Conservation (phyloP, 1,284 basidiomycete genomes). For the Malassezia psittaci region DNA sequence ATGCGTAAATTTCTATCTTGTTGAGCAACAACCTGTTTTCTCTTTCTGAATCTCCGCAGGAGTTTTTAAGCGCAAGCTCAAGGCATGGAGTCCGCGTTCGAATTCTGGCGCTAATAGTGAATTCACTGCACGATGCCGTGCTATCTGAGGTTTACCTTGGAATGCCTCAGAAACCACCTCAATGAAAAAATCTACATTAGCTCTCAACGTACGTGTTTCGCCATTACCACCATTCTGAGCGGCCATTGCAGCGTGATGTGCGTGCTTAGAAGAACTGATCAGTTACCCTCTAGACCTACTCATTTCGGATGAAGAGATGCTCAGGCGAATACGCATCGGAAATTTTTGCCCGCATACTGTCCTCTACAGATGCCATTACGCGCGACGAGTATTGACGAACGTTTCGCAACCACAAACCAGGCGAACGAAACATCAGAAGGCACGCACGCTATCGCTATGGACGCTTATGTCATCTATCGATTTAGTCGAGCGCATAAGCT, state of each 20-base stretch:
- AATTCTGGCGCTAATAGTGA: conserved; percentile 33
- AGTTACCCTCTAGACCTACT: conserved; percentile 2
- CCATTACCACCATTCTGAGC: conserved; percentile 43
- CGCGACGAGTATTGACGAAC: not conserved
- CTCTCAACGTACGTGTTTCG: conserved; percentile 31
- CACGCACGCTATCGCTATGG: not conserved
- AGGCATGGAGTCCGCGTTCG: conserved; percentile 37
- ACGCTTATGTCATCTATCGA: conserved; percentile 4
- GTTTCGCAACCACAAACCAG: not conserved
- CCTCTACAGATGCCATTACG: conserved; percentile 11
- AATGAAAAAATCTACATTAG: conserved; percentile 34
- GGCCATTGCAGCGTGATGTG: conserved; percentile 47
- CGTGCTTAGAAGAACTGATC: conserved; percentile 28
- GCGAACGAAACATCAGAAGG: not conserved
- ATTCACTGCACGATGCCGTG: conserved; percentile 41
- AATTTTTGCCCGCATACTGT: conserved; percentile 11
- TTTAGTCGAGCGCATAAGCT: conserved; percentile 29
- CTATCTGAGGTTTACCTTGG: conserved; percentile 37
- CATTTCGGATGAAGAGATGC: conserved; percentile 16
- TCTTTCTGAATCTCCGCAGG: conserved; percentile 28
- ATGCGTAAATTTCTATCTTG: conserved; percentile 6
- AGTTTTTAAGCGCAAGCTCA: conserved; percentile 40
- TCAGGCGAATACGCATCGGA: conserved; percentile 7
- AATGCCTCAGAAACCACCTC: conserved; percentile 41
- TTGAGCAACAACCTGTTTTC: not conserved